Evolutionary conservation across 495 filamentous ascomycete species (phyloP).

Genomic region (Corynascus novoguineensis): DNA sequence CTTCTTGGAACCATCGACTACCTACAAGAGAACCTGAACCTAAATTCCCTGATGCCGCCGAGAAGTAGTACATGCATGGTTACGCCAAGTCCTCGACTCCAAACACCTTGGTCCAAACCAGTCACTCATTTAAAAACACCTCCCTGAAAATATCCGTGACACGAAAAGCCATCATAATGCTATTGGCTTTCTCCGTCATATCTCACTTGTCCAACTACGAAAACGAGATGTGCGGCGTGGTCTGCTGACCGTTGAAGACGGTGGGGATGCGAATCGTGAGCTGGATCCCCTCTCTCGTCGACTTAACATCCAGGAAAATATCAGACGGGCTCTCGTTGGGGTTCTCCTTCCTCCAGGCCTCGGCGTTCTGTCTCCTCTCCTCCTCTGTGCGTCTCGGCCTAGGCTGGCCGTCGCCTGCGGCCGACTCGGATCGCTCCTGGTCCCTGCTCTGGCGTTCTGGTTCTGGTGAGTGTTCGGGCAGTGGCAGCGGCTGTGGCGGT

Average conservation of each 20-base stretch:
- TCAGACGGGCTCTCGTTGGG: conserved; percentile 43
- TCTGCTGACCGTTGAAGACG: conserved; percentile 36
- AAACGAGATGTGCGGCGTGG: conserved; percentile 32
- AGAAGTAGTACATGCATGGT: not conserved
- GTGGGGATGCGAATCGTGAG: conserved; percentile 48
- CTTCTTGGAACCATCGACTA: too few relatives aligned
- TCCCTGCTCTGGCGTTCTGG: not conserved
- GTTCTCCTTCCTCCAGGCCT: conserved; percentile 35
- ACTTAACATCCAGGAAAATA: conserved; percentile 49
- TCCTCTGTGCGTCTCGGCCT: conserved; percentile 24
- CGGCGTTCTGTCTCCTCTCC: conserved; percentile 36
- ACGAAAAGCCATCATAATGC: not conserved
- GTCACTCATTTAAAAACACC: not conserved
- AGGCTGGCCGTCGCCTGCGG: conserved; percentile 6
- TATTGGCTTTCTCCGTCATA: not conserved
- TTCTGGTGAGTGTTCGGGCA: too few relatives aligned
- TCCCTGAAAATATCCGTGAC: not conserved
- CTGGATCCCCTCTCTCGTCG: conserved; percentile 47
- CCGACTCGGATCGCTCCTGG: not conserved
- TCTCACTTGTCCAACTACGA: conserved; percentile 13
- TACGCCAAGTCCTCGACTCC: too few relatives aligned
- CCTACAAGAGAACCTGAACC: not conserved
- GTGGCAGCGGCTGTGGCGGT: not conserved
- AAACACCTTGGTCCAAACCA: not conserved
- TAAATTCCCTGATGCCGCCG: not conserved